Conservation (phyloP, 495 filamentous ascomycete genomes). For the Aspergillus incahuasiensis region DNA sequence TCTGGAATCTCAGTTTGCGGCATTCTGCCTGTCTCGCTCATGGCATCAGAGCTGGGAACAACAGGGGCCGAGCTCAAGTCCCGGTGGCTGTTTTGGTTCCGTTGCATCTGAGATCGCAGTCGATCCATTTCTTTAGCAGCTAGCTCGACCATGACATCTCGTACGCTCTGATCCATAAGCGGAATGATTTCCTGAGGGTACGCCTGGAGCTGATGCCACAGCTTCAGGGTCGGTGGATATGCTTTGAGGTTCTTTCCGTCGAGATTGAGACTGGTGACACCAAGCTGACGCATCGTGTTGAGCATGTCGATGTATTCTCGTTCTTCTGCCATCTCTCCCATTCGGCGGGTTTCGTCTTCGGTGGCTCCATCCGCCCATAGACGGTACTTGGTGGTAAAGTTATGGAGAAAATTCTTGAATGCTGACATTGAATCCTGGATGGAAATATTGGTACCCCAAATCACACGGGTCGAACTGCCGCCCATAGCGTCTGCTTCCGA, state of each 20-base stretch:
- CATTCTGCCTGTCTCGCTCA: constrained; percentile 34
- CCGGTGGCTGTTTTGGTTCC: constrained; percentile 36
- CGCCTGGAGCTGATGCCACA: constrained; percentile 90
- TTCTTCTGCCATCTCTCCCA: constrained; percentile 55
- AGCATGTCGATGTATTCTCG: constrained; percentile 82
- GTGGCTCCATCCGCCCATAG: constrained; percentile 82
- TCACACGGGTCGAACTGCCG: constrained; percentile 71
- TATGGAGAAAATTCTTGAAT: constrained; percentile 86
- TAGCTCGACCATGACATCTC: constrained; percentile 89
- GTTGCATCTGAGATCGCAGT: constrained; percentile 54
- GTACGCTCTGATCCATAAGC: constrained; percentile 89
- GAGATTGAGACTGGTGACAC: constrained; percentile 76
- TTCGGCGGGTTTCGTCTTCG: constrained; percentile 62
- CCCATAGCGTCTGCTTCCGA: constrained; percentile 88
- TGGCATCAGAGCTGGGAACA: constrained; percentile 69
- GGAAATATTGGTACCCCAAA: constrained; percentile 98
- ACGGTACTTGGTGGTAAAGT: constrained; percentile 88
- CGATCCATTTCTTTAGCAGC: constrained; percentile 75
- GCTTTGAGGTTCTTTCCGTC: constrained; percentile 86
- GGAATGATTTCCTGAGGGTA: constrained; percentile 96
- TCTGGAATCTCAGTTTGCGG: constrained; percentile 49
- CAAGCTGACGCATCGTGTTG: constrained; percentile 83
- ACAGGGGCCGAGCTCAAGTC: constrained; percentile 67
- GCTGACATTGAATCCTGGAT: constrained; percentile 79
- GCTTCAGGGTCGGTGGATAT: constrained; percentile 85